A percentile compares a stretch with the other conserved stretches of the same genome.
Evolutionary conservation across 2,329 filamentous ascomycete genomes (phyloP).

Genomic region (Diaporthe ilicicola): DNA sequence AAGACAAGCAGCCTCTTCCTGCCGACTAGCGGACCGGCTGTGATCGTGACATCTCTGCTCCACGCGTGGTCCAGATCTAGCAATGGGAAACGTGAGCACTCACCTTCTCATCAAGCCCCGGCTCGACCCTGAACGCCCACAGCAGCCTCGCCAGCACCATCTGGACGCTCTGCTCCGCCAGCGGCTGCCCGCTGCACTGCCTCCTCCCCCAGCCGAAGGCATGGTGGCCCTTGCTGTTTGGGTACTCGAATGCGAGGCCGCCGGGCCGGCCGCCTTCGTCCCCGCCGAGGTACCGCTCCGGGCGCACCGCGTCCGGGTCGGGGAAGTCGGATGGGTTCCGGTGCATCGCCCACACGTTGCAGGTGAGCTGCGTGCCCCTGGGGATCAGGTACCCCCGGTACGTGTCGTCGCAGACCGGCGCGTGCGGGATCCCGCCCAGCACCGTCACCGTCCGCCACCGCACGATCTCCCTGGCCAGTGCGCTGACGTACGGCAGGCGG

Average conservation of each 20-base stretch:
- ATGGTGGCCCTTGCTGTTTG: constrained; percentile 8
- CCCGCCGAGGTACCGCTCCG: constrained; percentile 10
- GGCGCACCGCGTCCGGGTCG: neutral
- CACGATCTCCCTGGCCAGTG: constrained; percentile 9
- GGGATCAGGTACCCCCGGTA: constrained; percentile 6
- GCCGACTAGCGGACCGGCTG: no score
- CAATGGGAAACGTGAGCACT: neutral
- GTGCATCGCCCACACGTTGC: constrained; percentile 21
- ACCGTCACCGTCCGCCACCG: constrained; percentile 20
- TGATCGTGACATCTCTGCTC: neutral
- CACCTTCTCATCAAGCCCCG: constrained; percentile 19
- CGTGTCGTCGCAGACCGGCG: neutral
- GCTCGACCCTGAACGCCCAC: constrained; percentile 21
- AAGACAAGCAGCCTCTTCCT: neutral
- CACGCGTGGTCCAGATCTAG: neutral
- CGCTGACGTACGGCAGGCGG: constrained; percentile 1
- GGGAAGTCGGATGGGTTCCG: constrained; percentile 7
- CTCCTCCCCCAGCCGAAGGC: constrained; percentile 20
- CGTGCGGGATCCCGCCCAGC: constrained; percentile 1
- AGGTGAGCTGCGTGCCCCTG: neutral
- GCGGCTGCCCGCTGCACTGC: constrained; percentile 14
- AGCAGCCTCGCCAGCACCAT: constrained; percentile 15
- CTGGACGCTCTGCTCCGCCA: constrained; percentile 22
- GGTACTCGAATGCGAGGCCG: neutral
- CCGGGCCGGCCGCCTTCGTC: neutral